A percentile compares a stretch with the other conserved stretches of the same genome.
These are phyloP conservation scores for Epicoccum sorghinum DNA, from an alignment of 2,329 filamentous ascomycete genomes.

Conservation along the genomic window DNA sequence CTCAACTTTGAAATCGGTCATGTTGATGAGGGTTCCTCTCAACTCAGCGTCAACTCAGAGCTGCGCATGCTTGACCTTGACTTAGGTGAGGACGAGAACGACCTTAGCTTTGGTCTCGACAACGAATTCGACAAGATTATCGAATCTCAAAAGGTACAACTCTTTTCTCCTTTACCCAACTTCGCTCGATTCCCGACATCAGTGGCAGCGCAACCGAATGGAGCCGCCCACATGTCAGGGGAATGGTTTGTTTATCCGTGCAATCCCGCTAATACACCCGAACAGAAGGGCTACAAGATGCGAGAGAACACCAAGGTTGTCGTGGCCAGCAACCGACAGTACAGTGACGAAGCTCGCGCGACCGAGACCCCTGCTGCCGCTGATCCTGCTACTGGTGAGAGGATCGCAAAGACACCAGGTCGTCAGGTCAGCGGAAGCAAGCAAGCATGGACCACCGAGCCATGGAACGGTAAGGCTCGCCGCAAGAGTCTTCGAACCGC, in stretches of 20 bases:
- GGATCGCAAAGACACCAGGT: conserved; percentile 68
- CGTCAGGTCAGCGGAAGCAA: conserved; percentile 74
- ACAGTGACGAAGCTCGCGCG: conserved; percentile 65
- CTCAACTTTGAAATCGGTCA: conserved; percentile 42
- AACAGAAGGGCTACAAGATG: conserved; percentile 98
- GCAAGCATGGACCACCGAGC: conserved; percentile 94
- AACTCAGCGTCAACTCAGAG: conserved; percentile 40
- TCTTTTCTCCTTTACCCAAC: conserved; percentile 44
- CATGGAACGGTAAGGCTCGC: conserved; percentile 85
- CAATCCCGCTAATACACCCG: conserved; percentile 57
- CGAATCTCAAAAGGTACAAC: conserved; percentile 92
- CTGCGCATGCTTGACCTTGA: conserved; percentile 75
- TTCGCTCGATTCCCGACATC: conserved; percentile 40
- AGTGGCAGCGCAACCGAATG: conserved; percentile 25
- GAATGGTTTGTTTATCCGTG: conserved; percentile 39
- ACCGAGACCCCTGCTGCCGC: conserved; percentile 49
- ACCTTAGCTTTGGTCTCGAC: conserved; percentile 84
- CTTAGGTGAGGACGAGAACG: conserved; percentile 70
- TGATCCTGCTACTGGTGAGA: conserved; percentile 24
- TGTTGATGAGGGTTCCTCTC: conserved; percentile 41
- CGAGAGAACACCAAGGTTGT: conserved; percentile 98
- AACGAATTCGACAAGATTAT: conserved; percentile 95
- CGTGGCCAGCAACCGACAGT: conserved; percentile 75
- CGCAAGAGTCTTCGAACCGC: conserved; percentile 67
- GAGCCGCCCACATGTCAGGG: conserved; percentile 33